These are phyloP conservation scores for thale cress (Arabidopsis thaliana) DNA, from an alignment of 345 rosid species.

Conservation along the genomic window TAIR10.1 NC_003076.8:14092001-14092500, in stretches of 20 bases:
- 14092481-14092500: too few relatives aligned
- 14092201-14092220: constrained; percentile 22
- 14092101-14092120: constrained; percentile 22
- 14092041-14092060: constrained; percentile 26
- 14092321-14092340: neutral
- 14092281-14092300: neutral
- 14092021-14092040: constrained; percentile 23
- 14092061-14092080: constrained; percentile 11
- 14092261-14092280: constrained; percentile 1
- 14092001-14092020: neutral
- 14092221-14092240: constrained; percentile 34
- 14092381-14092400: constrained; percentile 1
- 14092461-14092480: too few relatives aligned
- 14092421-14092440: neutral
- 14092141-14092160: constrained; percentile 1
- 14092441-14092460: too few relatives aligned
- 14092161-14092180: constrained; percentile 25
- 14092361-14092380: neutral
- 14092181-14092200: neutral
- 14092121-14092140: constrained; percentile 43
- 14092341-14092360: neutral
- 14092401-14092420: neutral
- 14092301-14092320: neutral
- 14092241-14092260: constrained; percentile 18
- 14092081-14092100: constrained; percentile 9